Conservation (phyloP, 139 green algal species). For the Marvania coccoides region DNA sequence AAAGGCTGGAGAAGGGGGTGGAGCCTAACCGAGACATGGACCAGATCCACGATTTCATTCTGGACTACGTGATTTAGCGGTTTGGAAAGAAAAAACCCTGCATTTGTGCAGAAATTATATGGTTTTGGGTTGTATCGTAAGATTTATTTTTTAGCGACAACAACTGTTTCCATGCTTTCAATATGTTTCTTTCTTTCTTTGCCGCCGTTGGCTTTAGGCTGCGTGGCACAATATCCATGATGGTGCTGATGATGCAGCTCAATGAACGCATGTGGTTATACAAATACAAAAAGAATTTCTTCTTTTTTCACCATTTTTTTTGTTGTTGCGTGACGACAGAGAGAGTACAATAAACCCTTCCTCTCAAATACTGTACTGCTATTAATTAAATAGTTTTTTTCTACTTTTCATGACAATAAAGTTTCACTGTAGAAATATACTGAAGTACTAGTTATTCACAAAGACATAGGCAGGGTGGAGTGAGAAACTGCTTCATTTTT, state of each 20-base stretch:
- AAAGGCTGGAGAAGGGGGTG: slow-evolving; percentile 25
- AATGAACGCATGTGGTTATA: not conserved
- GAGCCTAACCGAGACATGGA: slow-evolving; percentile 76
- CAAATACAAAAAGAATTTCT: not conserved
- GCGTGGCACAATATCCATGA: not conserved
- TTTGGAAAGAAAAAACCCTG: not conserved
- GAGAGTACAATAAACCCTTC: too few species aligned
- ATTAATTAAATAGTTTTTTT: too few species aligned
- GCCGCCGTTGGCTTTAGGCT: not conserved
- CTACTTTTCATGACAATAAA: too few species aligned
- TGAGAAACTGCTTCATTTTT: too few species aligned
- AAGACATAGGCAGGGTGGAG: too few species aligned
- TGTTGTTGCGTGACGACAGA: not conserved
- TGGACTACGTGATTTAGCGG: slow-evolving; percentile 69
- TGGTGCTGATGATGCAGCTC: not conserved
- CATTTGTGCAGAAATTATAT: not conserved
- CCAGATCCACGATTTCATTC: slow-evolving; percentile 59
- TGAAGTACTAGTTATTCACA: too few species aligned
- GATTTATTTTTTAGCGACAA: not conserved
- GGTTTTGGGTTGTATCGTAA: not conserved
- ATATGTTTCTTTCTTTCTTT: not conserved
- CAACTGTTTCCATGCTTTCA: not conserved
- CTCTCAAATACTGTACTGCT: too few species aligned
- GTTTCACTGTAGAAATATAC: too few species aligned
- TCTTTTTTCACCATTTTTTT: not conserved